Evolutionary conservation across 306 rosid genomes (phyloP), one percentile per base, ranked within the genome.

Genomic region (Albizia julibrissin): DNA sequence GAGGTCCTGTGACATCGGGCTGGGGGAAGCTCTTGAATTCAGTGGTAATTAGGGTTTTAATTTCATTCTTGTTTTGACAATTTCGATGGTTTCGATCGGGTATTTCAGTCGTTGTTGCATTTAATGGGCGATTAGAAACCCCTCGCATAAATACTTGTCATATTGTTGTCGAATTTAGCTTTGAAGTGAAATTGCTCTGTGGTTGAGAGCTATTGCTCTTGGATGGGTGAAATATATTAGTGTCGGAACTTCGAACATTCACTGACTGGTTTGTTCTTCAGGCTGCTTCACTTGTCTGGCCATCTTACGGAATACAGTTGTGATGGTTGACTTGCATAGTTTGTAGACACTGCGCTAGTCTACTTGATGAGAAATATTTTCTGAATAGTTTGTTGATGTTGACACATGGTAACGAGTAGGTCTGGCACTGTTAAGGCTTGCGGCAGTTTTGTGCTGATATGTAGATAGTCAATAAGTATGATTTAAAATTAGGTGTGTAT

Each of bases 41-140:
- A 56, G 78, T 54, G 19, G 56, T 84, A 59, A 72, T 84, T 87
- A 86, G 91, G 91, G 87, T 86, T 87, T 85, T 39, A 72, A 27
- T 69, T 50, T 9, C 42, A 21, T 12, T 14, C 15, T 37, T 27
- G 24, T 26, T 14, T 74, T 44, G 5, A 47, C 37, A 8, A 44
- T 43, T 71, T 24, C 14, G 58, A 6, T 31, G 39, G 58, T 50
- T 26, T 44, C 2, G 58, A 44, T 43, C 22, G 58, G 19, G 11
- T 24, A 29, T 71, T 44, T 37, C 33, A 24, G 15, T 21, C 14
- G n/a, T 44, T 78, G 33, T 46, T 74, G 71, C 73, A 24, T 84
- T 84, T 85, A 31, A n/a, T 14, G 22, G 46, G 27, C 4, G 44
- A 42, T 64, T 70, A 44, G 64, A 78, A 43, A 40, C 49, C 64